Conservation (phyloP, 1,284 basidiomycete species). For the Golubevia sp. region DNA sequence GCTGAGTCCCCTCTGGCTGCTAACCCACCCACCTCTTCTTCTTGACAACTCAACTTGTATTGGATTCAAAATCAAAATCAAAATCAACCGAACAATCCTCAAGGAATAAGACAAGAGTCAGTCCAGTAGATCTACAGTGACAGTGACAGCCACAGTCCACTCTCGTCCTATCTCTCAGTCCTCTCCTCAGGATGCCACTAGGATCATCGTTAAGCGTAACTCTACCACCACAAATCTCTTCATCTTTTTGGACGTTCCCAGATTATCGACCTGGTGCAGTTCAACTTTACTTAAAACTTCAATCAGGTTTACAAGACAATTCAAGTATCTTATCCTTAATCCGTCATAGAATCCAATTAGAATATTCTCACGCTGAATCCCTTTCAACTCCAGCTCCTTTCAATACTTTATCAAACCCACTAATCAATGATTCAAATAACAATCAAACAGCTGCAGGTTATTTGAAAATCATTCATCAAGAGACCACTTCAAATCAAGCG, state of each 20-base stretch:
- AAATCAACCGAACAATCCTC: no score
- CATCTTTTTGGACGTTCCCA: constrained; percentile 53
- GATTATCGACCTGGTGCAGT: constrained; percentile 45
- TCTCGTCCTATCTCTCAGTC: no score
- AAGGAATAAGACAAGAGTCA: no score
- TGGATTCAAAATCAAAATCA: no score
- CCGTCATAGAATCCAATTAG: constrained; percentile 40
- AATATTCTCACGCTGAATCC: constrained; percentile 36
- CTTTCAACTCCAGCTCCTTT: constrained; percentile 27
- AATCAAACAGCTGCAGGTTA: constrained; percentile 5
- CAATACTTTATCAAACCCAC: constrained; percentile 19
- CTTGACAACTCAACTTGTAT: no score
- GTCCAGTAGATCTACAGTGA: no score
- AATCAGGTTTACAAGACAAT: constrained; percentile 53
- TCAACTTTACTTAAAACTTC: constrained; percentile 40
- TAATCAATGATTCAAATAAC: constrained; percentile 26
- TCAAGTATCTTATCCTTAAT: constrained; percentile 42
- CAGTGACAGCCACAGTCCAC: no score
- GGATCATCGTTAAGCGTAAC: constrained; percentile 37
- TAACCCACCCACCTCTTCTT: no score
- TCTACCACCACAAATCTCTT: constrained; percentile 43
- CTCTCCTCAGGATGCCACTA: constrained; percentile 34
- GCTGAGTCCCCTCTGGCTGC: no score
- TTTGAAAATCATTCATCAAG: constrained; percentile 20
- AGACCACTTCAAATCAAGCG: constrained; percentile 29